Base-by-base conservation (phyloP, 768 basidiomycete species). In the Pleurotus eryngii region DNA sequence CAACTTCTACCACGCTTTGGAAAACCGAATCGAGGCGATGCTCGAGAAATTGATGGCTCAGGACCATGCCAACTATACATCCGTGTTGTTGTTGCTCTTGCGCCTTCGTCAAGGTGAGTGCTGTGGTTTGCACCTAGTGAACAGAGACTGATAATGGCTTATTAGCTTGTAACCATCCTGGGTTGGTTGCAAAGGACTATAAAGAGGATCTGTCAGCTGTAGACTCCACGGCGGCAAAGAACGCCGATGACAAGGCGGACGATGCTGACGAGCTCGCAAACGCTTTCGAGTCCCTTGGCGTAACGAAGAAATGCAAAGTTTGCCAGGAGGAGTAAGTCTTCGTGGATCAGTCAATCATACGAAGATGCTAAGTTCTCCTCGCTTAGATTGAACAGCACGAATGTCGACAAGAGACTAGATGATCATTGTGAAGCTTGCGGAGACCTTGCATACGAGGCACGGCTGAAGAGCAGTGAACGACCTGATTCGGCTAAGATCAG, bases 131-230 rank as follows among this genome's bases (percentile, higher is more conserved):
- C 8, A 35, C 20, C 9, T 42, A 6, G n/a, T 47, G 11, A 56
- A 11, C 3, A 20, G 58, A 7, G 45, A 30, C 61, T 18, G 55
- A 18, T 54, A 46, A 18, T 22, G 6, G 17, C 37, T 27, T 30
- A 6, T 5, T 59, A 96, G 95, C 95, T 0, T 98, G 95, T 68
- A 90, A 93, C 63, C 95, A 97, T 65, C 94, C 95, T 0, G 77
- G 82, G 0, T 81, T 97, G 8, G 86, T 96, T 12, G 82, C 86
- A 3, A 85, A 89, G 59, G 89, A 90, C 68, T 87, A 87, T 72
- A 78, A 77, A 68, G 71, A 76, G 12, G 94, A 95, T 65, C 72
- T 78, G 18, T 92, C 91, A 48, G 94, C 90, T 0, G 74, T 95
- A 5, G 88, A 92, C 7, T 80, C 88, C 5, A 83, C 79, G 57